Conservation (phyloP, 202 grass and related monocot species). For the Setaria viridis region DNA sequence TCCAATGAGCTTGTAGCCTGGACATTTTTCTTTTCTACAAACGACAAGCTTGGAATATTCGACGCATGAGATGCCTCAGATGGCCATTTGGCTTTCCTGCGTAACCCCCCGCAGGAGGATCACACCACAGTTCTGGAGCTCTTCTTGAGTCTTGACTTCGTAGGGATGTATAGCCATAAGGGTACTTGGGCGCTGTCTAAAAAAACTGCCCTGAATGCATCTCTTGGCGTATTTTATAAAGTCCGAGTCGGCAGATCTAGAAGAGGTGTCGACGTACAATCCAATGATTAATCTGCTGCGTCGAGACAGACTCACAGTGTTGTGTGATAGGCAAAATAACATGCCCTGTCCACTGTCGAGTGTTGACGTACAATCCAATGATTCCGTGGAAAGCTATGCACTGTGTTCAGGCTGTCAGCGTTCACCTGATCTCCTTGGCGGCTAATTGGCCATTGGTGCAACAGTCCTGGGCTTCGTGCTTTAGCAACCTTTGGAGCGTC, state of each 20-base stretch:
- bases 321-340: neutral
- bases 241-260: neutral
- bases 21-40: neutral
- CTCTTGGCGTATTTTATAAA: neutral
- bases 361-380: neutral
- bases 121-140: neutral
- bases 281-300: neutral
- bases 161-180: neutral
- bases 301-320: neutral
- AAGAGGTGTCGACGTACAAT: neutral
- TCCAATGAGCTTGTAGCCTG: neutral
- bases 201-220: neutral
- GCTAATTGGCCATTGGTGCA: neutral
- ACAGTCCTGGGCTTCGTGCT: neutral
- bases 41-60: conserved; percentile 4
- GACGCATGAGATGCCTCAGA: conserved; percentile 3
- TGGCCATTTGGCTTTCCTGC: conserved; percentile 51
- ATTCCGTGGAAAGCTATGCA: neutral
- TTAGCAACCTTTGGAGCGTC: neutral
- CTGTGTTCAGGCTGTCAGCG: too few relatives aligned
- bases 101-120: neutral
- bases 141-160: neutral
- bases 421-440: neutral
- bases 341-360: neutral
- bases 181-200: neutral